Percentiles rank a stretch among this genome's conserved stretches.
Conservation (phyloP, 2,329 filamentous ascomycete species). For the Ceratocystis colombiana region DNA sequence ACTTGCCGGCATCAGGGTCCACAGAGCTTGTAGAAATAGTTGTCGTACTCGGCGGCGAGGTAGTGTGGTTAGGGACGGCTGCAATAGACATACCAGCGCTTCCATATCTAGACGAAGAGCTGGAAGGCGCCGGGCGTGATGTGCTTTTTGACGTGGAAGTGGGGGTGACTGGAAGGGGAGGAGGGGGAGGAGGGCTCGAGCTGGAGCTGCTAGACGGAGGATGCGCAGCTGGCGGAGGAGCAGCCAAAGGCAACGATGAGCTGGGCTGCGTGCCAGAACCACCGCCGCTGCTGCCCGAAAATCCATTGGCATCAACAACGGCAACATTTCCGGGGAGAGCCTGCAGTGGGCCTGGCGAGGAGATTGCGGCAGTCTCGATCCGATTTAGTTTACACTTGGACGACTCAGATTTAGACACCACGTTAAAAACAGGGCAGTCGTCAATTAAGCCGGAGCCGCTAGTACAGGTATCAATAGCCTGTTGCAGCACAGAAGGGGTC, state of each 20-base stretch:
- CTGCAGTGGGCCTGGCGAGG: constrained; percentile 44
- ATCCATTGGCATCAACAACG: constrained; percentile 34
- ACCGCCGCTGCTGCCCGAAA: constrained; percentile 9
- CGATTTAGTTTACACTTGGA: constrained; percentile 52
- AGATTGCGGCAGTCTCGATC: constrained; percentile 40
- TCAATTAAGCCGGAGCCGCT: constrained; percentile 55
- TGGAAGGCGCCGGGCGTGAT: constrained; percentile 10
- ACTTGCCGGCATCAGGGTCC: constrained; percentile 33
- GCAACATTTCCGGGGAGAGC: constrained; percentile 56
- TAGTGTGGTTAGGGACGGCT: neutral
- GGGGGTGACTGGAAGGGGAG: neutral
- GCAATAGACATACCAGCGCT: neutral
- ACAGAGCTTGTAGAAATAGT: constrained; percentile 28
- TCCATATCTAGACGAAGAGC: neutral
- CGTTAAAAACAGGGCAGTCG: constrained; percentile 65
- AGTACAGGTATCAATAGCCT: constrained; percentile 66
- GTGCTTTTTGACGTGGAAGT: neutral
- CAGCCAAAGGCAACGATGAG: neutral
- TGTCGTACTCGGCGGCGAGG: constrained; percentile 24
- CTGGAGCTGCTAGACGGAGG: neutral
- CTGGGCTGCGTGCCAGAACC: neutral
- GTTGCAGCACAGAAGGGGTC: constrained; percentile 57
- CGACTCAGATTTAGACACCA: constrained; percentile 51
- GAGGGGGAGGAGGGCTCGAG: constrained; percentile 20
- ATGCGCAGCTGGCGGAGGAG: neutral